These are phyloP conservation scores for Crataegus laevigata DNA, from an alignment of 306 rosid species.

Conservation along the genomic window DNA sequence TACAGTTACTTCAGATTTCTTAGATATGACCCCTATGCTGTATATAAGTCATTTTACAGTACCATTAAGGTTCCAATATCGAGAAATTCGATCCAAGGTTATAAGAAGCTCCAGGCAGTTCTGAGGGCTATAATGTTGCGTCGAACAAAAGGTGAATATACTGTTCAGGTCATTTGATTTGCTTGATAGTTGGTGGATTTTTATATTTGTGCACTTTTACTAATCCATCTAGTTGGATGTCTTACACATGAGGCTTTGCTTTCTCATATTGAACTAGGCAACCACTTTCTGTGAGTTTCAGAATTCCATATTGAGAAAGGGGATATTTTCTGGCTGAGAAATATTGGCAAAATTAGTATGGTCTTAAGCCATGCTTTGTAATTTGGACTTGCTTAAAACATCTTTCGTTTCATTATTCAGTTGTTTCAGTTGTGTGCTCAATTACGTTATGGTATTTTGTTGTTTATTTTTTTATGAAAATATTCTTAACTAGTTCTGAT, in stretches of 20 bases:
- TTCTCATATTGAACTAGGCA: not conserved
- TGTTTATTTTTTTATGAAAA: not conserved
- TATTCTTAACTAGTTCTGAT: not conserved
- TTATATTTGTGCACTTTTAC: not conserved
- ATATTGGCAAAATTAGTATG: not conserved
- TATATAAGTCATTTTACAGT: slow-evolving; percentile 70
- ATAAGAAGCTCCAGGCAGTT: slow-evolving; percentile 97
- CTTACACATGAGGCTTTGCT: not conserved
- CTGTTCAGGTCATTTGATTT: not conserved
- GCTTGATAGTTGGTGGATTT: not conserved
- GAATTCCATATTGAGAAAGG: not conserved
- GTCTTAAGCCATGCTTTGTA: not conserved
- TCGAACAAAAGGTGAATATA: slow-evolving; percentile 78
- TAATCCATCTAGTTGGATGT: not conserved
- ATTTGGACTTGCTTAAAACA: not conserved
- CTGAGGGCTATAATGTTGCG: slow-evolving; percentile 98
- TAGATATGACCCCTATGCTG: slow-evolving; percentile 90
- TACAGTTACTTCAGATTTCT: slow-evolving; percentile 97
- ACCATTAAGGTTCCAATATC: slow-evolving; percentile 90
- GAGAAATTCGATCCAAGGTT: slow-evolving; percentile 73
- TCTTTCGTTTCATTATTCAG: not conserved
- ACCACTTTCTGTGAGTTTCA: not conserved
- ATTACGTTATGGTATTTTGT: not conserved
- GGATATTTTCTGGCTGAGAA: not conserved
- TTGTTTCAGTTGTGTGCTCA: not conserved